These are phyloP conservation scores for Mycosarcoma maydis DNA, from an alignment of 1,284 basidiomycete species.

Conservation along the genomic window DNA sequence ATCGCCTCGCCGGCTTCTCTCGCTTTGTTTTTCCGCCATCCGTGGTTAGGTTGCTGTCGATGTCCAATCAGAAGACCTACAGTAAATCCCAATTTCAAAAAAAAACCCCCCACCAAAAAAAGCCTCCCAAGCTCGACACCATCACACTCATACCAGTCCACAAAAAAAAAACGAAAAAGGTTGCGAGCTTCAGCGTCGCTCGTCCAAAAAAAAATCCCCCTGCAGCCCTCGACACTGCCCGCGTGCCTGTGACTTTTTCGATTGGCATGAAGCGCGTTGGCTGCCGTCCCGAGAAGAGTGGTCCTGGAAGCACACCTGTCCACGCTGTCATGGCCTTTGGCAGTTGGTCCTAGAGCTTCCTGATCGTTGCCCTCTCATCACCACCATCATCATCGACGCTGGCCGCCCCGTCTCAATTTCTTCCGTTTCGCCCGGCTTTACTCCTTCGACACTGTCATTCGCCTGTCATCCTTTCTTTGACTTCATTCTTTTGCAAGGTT, in stretches of 20 bases:
- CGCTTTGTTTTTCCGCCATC: not conserved
- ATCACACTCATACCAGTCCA: too few species aligned
- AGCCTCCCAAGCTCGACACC: not conserved
- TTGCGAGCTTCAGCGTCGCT: too few species aligned
- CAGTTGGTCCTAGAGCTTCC: too few species aligned
- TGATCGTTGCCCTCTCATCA: not conserved
- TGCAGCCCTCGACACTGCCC: not conserved
- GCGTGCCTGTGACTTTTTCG: constrained; percentile 12
- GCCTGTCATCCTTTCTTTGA: not conserved
- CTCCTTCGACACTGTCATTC: constrained; percentile 7
- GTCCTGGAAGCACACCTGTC: not conserved
- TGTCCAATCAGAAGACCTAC: constrained; percentile 16
- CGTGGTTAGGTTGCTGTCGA: constrained; percentile 1
- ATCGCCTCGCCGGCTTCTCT: too few species aligned
- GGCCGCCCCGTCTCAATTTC: not conserved
- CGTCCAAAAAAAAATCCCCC: constrained; percentile 1
- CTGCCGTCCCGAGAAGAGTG: not conserved
- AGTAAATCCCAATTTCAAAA: not conserved
- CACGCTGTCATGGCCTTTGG: not conserved
- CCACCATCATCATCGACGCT: constrained; percentile 6
- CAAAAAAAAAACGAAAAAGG: not conserved
- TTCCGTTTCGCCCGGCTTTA: not conserved
- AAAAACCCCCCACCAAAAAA: constrained; percentile 1
- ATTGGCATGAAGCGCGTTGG: not conserved
- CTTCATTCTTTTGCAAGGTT: not conserved